Percentiles rank a stretch among this genome's conserved stretches.
phyloP scores from a whole-genome alignment of 1,139 yeast species.

The Taphrina betulina region DNA sequence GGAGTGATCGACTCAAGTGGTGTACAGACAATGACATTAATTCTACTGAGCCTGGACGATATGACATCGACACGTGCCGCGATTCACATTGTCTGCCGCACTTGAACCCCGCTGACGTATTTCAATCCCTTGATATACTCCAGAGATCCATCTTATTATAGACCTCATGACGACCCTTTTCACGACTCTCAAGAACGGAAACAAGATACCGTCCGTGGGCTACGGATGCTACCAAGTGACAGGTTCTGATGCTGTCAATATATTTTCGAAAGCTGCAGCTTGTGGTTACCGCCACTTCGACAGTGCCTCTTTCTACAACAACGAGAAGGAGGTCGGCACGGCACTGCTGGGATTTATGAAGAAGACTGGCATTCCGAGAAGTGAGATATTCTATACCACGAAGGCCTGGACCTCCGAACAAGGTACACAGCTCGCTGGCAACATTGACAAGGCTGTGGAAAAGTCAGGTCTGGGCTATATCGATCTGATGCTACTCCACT shows the following conservation, averaged over 20 bases:
- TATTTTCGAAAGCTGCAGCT: slow-evolving; percentile 37
- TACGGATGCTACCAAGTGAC: slow-evolving; percentile 47
- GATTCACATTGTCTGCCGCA: no score
- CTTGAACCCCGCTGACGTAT: no score
- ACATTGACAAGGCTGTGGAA: slow-evolving; percentile 51
- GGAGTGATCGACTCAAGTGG: no score
- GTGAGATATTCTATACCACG: slow-evolving; percentile 69
- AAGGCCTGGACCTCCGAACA: slow-evolving; percentile 50
- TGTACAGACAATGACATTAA: no score
- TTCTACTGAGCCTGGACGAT: no score
- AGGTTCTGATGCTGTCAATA: slow-evolving; percentile 36
- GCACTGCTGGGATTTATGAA: slow-evolving; percentile 56
- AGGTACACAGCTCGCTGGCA: slow-evolving; percentile 52
- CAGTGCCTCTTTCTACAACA: slow-evolving; percentile 56
- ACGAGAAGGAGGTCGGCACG: slow-evolving; percentile 55
- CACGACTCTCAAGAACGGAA: slow-evolving; percentile 41
- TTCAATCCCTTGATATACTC: no score
- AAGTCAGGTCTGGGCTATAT: slow-evolving; percentile 55
- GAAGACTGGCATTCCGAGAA: slow-evolving; percentile 51
- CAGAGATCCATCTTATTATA: no score
- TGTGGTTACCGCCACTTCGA: slow-evolving; percentile 45
- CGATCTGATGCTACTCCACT: slow-evolving; percentile 49
- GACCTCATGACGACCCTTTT: slow-evolving; percentile 2
- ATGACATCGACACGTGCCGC: no score
- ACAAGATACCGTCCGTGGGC: slow-evolving; percentile 56